phyloP scores from a whole-genome alignment of 257 asterid genomes.

The Verbascum thapsus region DNA sequence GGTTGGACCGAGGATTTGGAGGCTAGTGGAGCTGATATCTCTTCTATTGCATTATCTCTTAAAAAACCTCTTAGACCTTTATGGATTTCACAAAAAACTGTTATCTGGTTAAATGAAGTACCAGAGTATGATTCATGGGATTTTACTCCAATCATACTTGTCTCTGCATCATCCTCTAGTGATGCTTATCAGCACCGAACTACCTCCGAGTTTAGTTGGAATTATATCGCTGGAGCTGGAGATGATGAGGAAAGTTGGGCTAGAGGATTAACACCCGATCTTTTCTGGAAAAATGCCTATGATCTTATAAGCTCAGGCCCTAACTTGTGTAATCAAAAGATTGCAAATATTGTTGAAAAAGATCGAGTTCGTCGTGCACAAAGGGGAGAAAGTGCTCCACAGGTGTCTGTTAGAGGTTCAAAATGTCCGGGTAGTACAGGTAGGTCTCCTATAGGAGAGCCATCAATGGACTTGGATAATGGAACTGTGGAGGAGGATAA shows the following conservation, averaged over 20 bases:
- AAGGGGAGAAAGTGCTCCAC: slow-evolving; percentile 78
- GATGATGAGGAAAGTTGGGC: slow-evolving; percentile 99
- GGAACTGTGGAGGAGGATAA: slow-evolving; percentile 30
- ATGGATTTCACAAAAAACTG: slow-evolving; percentile 94
- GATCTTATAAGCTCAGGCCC: slow-evolving; percentile 84
- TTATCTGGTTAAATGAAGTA: slow-evolving; percentile 95
- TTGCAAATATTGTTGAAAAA: slow-evolving; percentile 78
- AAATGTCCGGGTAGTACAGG: slow-evolving; percentile 37
- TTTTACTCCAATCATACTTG: slow-evolving; percentile 82
- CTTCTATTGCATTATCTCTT: slow-evolving; percentile 58
- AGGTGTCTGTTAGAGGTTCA: slow-evolving; percentile 54
- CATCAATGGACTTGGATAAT: slow-evolving; percentile 29
- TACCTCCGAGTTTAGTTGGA: slow-evolving; percentile 93
- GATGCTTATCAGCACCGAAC: slow-evolving; percentile 57
- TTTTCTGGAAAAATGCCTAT: slow-evolving; percentile 87
- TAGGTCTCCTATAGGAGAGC: slow-evolving; percentile 29
- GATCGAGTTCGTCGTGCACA: slow-evolving; percentile 73
- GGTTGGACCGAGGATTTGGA: slow-evolving; percentile 76
- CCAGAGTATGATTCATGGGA: slow-evolving; percentile 95
- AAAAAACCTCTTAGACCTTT: slow-evolving; percentile 78
- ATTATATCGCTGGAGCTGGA: slow-evolving; percentile 97
- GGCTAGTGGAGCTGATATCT: slow-evolving; percentile 86
- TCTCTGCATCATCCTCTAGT: slow-evolving; percentile 66
- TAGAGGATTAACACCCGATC: slow-evolving; percentile 70
- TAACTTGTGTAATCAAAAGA: slow-evolving; percentile 68